A percentile compares a stretch with the other conserved stretches of the same genome.
phyloP scores from a whole-genome alignment of 345 rosid species.

The Populus nigra region DNA sequence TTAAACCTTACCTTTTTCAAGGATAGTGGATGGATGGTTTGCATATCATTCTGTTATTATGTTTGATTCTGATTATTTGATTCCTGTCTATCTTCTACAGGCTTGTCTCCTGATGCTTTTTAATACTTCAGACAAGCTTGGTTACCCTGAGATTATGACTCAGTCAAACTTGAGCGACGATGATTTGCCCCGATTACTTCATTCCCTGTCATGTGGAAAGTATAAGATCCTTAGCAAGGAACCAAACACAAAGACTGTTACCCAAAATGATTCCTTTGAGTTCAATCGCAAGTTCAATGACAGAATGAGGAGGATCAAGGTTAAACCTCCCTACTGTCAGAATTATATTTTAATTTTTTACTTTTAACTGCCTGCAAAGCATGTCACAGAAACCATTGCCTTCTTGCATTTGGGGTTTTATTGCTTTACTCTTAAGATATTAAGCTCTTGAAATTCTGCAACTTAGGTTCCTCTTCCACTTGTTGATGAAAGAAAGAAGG shows the following conservation, averaged over 20 bases:
- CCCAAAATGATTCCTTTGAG: slow-evolving; percentile 22
- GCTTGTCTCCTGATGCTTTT: slow-evolving; percentile 84
- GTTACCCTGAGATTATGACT: slow-evolving; percentile 74
- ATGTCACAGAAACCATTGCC: background rate
- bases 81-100: slow-evolving; percentile 33
- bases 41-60: background rate
- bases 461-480: slow-evolving; percentile 88
- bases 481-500: slow-evolving; percentile 87
- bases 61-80: background rate
- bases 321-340: slow-evolving; percentile 15
- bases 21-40: background rate
- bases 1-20: background rate
- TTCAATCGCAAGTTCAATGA: slow-evolving; percentile 60
- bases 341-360: background rate
- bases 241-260: slow-evolving; percentile 22
- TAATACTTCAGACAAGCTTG: slow-evolving; percentile 70
- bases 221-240: slow-evolving; percentile 29
- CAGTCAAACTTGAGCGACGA: slow-evolving; percentile 81
- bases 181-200: slow-evolving; percentile 84
- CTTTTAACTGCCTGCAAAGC: background rate
- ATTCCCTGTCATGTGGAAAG: slow-evolving; percentile 48
- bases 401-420: background rate
- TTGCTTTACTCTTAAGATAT: background rate
- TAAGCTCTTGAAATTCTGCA: slow-evolving; percentile 7
- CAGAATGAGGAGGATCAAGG: slow-evolving; percentile 96